phyloP scores from a whole-genome alignment of 768 basidiomycete species.

The Ephemerocybe angulata region DNA sequence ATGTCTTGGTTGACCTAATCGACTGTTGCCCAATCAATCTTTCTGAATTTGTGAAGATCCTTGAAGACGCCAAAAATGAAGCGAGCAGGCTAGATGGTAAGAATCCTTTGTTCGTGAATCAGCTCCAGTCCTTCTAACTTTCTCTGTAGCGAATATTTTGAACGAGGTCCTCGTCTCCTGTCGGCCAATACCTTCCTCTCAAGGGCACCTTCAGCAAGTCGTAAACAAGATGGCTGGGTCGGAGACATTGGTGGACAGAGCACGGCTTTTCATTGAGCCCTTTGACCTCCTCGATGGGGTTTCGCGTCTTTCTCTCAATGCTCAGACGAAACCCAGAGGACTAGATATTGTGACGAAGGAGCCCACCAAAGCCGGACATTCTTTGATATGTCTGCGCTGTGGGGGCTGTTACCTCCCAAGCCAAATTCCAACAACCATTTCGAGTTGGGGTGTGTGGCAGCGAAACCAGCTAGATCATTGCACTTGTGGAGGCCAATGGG shows the following conservation, averaged over 20 bases:
- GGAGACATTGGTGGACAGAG: conserved; percentile 51
- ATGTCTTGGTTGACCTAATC: conserved; percentile 58
- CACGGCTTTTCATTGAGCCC: conserved; percentile 69
- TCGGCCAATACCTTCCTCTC: conserved; percentile 47
- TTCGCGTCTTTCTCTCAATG: conserved; percentile 37
- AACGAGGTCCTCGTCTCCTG: conserved; percentile 57
- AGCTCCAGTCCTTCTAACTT: not conserved
- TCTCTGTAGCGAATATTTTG: conserved; percentile 14
- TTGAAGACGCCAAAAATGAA: conserved; percentile 38
- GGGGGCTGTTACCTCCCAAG: conserved; percentile 47
- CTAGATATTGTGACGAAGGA: conserved; percentile 69
- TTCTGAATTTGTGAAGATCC: conserved; percentile 41
- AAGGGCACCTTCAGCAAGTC: conserved; percentile 37
- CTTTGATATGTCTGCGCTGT: conserved; percentile 58
- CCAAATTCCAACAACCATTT: conserved; percentile 20
- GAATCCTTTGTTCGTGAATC: not conserved
- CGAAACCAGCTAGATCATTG: conserved; percentile 56
- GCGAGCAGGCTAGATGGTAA: conserved; percentile 33
- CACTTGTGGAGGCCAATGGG: conserved; percentile 72
- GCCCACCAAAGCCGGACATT: conserved; percentile 34
- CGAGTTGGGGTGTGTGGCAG: conserved; percentile 52
- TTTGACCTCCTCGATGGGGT: conserved; percentile 66
- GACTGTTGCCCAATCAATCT: conserved; percentile 65
- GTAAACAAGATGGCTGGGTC: conserved; percentile 46
- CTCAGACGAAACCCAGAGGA: conserved; percentile 32